Base-by-base conservation (phyloP, 2,329 filamentous ascomycete species). In the Penicillium sp. region DNA sequence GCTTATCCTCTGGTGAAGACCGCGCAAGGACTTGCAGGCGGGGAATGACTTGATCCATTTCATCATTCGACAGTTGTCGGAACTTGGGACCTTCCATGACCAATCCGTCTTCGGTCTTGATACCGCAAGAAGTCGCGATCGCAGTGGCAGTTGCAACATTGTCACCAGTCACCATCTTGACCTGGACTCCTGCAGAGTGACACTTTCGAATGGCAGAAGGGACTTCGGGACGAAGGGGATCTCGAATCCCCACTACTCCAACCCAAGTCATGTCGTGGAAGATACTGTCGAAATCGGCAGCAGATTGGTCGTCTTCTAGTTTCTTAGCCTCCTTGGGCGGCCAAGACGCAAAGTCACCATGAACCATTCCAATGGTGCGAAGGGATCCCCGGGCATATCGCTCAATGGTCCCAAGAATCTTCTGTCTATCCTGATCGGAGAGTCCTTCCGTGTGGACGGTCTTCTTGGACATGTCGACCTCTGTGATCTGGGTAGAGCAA, bases 261-360 rank as follows among this genome's bases (percentile, higher is more conserved):
- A 90, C 73, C 74, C 90, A 88, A 4, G 81, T 84, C 82, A 92
- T 89, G 48, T 88, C 79, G 46, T 80, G 79, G 69, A 90, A 88
- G 2, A 92, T 69, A 52, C 84, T 81, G 14, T 85, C 81, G 53
- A 92, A 88, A 4, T 84, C 76, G 16, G 82, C 85, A 51, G 86
- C 80, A 20, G 78, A 79, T 7, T 76, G 68, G 59, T 88, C 84
- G 53, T 87, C 85, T 55, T 86, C 82, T 28, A 79, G 69, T 27
- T 71, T 78, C 38, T 75, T 77, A n/a, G 77, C 79, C 18, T 79
- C 76, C 35, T 69, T 74, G 2, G 85, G 86, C 24, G 89, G 88
- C 80, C 85, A 88, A 51, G 75, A 77, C 35, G 85, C 77, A 56
- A 88, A 90, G 56, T 92, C 88, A 48, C 82, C 82, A 70, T 89